These are phyloP conservation scores for Phytophthora hybrid DNA, from an alignment of 352 stramenopile species.

Conservation along the genomic window DNA sequence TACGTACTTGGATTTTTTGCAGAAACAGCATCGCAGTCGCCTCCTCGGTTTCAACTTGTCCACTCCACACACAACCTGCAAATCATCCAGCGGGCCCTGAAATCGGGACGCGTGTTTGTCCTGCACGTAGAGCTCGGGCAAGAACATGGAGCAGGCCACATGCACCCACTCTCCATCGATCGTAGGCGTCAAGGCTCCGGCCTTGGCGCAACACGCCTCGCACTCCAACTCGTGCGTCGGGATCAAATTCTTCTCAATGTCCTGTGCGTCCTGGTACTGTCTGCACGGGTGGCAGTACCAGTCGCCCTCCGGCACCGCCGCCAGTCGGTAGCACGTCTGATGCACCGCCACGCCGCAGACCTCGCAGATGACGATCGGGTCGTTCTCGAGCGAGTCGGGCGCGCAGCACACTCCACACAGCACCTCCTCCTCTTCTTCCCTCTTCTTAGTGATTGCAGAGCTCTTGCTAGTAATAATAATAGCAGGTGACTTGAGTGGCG, in stretches of 20 bases:
- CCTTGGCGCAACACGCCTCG: slow-evolving; percentile 58
- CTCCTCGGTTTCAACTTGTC: slow-evolving; percentile 62
- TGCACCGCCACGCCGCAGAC: slow-evolving; percentile 77
- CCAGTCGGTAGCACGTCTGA: slow-evolving; percentile 83
- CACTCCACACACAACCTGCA: slow-evolving; percentile 69
- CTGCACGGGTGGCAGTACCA: slow-evolving; percentile 83
- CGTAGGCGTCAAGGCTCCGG: slow-evolving; percentile 63
- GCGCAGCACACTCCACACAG: slow-evolving; percentile 72
- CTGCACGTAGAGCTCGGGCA: slow-evolving; percentile 75
- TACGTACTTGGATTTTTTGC: slow-evolving; percentile 58
- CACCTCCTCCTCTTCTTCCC: slow-evolving; percentile 53
- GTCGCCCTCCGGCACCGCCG: slow-evolving; percentile 69
- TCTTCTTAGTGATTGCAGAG: too few relatives aligned
- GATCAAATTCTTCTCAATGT: slow-evolving; percentile 53
- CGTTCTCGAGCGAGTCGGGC: slow-evolving; percentile 70
- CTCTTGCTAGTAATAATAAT: background rate
- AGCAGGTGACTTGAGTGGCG: background rate
- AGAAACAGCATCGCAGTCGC: slow-evolving; percentile 78
- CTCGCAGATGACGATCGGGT: slow-evolving; percentile 87
- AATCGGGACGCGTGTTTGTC: slow-evolving; percentile 32
- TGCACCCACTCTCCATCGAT: slow-evolving; percentile 70
- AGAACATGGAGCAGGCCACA: slow-evolving; percentile 80
- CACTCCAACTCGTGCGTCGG: slow-evolving; percentile 68
- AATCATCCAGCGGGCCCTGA: slow-evolving; percentile 39
- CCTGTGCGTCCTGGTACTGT: slow-evolving; percentile 53